Percentiles rank a stretch among this genome's conserved stretches.
These are phyloP conservation scores for Nepenthes gracilis DNA, from an alignment of 148 eudicot species.

Conservation along the genomic window DNA sequence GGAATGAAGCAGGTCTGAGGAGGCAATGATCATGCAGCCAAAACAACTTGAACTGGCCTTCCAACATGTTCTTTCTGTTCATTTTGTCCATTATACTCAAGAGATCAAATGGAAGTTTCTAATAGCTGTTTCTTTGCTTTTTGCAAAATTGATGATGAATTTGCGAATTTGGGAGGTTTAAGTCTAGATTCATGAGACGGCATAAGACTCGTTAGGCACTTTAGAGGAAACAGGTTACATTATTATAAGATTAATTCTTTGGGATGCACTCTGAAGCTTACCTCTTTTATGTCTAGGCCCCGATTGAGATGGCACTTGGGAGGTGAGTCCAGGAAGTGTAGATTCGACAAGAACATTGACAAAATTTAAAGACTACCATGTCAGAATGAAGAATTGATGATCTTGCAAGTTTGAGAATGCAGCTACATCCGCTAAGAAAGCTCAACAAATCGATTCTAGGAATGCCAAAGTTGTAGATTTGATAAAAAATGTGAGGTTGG, in stretches of 20 bases:
- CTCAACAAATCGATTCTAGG: conserved; percentile 48
- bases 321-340: conserved; percentile 40
- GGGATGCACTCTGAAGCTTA: conserved; percentile 87
- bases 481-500: conserved; percentile 51
- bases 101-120: too few species aligned
- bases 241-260: conserved; percentile 25
- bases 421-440: conserved; percentile 51
- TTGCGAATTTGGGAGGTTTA: too few species aligned
- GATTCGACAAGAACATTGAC: neutral
- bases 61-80: too few species aligned
- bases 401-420: conserved; percentile 87
- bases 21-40: too few species aligned
- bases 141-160: too few species aligned
- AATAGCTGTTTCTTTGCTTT: too few species aligned
- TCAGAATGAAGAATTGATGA: conserved; percentile 29
- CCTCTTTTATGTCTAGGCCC: conserved; percentile 57
- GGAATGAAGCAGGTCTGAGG: too few species aligned
- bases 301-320: conserved; percentile 79
- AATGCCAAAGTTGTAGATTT: conserved; percentile 40
- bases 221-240: too few species aligned
- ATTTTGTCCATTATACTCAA: too few species aligned
- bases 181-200: too few species aligned
- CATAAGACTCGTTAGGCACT: too few species aligned
- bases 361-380: conserved; percentile 2
- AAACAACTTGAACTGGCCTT: too few species aligned